Conservation (phyloP, 225 moss, liverwort and hornwort species). For the Anthoceros angustus region DNA sequence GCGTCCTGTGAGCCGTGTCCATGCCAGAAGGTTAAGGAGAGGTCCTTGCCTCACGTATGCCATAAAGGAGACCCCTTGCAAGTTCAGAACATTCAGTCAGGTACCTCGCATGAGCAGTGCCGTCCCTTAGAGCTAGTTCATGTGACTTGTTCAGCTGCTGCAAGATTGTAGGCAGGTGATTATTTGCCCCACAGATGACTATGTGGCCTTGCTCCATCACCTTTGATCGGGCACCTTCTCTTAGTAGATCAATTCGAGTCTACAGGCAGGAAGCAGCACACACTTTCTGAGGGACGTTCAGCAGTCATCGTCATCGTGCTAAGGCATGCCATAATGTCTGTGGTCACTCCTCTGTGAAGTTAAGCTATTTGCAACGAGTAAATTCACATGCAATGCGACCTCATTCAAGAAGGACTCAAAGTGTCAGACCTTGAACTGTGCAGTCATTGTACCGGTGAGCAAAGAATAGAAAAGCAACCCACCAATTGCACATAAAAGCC, state of each 20-base stretch:
- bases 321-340: too few species aligned
- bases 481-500: not conserved
- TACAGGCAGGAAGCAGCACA: too few species aligned
- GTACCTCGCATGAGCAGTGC: not conserved
- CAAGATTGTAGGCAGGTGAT: not conserved
- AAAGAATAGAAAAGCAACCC: constrained; percentile 1
- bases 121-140: not conserved
- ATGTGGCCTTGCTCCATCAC: not conserved
- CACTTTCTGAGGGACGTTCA: too few species aligned
- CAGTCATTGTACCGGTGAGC: constrained; percentile 1
- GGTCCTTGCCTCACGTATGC: too few species aligned
- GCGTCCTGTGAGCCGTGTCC: constrained; percentile 21
- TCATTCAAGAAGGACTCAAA: not conserved
- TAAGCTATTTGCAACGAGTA: too few species aligned
- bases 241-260: not conserved
- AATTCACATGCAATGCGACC: not conserved
- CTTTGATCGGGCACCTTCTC: not conserved
- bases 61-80: too few species aligned
- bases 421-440: not conserved
- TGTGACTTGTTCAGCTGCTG: not conserved
- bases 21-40: too few species aligned
- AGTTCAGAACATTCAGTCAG: too few species aligned
- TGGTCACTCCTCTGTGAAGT: too few species aligned
- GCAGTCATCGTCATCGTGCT: too few species aligned
- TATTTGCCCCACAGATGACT: not conserved